Conservation (phyloP, 768 basidiomycete genomes). For the Trametes elegans region DNA sequence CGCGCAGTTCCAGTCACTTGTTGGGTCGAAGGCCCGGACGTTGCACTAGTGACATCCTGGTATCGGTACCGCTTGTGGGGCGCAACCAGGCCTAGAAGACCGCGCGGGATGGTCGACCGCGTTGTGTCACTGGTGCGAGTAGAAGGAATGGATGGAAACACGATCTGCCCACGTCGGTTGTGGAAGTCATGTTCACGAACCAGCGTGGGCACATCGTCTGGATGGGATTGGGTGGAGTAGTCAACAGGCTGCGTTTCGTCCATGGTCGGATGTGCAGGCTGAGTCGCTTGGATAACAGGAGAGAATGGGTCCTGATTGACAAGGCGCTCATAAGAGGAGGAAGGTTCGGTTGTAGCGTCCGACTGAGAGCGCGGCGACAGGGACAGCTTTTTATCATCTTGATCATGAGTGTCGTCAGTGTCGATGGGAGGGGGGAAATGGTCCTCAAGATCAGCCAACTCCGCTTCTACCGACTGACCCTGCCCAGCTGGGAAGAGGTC, state of each 20-base stretch:
- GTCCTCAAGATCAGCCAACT: not conserved
- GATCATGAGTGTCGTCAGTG: not conserved
- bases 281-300: conserved; percentile 10
- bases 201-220: not conserved
- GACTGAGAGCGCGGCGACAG: not conserved
- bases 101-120: not conserved
- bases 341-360: conserved; percentile 14
- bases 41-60: conserved; percentile 1
- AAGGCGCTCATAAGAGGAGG: conserved; percentile 18
- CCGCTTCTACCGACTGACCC: not conserved
- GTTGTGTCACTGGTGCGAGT: not conserved
- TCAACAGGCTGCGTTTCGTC: not conserved
- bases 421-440: not conserved
- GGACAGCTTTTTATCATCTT: not conserved
- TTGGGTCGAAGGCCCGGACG: not conserved
- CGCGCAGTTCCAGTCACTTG: not conserved
- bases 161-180: conserved; percentile 9
- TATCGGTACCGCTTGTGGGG: conserved; percentile 17
- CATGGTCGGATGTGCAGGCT: conserved; percentile 6
- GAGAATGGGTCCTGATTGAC: conserved; percentile 11
- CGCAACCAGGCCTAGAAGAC: conserved; percentile 6
- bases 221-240: conserved; percentile 1
- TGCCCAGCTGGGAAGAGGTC: conserved; percentile 15
- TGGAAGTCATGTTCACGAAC: not conserved
- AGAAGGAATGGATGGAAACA: conserved; percentile 1